Base-by-base conservation (phyloP, 2,329 filamentous ascomycete genomes). In the Penicillium thymicola region DNA sequence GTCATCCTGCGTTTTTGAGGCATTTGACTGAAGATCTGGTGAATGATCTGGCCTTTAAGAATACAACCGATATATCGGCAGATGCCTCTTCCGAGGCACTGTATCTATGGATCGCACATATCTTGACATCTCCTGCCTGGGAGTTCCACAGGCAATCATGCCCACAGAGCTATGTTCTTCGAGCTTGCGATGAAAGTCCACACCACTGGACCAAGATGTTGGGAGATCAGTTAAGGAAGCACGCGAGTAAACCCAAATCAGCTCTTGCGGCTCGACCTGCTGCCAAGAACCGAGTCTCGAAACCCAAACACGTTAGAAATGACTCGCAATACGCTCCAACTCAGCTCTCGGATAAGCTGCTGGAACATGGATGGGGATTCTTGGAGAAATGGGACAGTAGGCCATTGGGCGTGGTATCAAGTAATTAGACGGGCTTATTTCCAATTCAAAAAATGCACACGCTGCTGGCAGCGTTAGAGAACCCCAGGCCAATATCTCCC, bases 101-200 rank as follows among this genome's bases (percentile, higher is more conserved):
- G 32, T 79, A 73, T 58, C 67, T 75, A 34, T 85, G 82, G 82
- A 62, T 82, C 27, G 61, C 75, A 9, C 79, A 82, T 62, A 70
- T 84, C 10, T 61, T 81, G 27, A 67, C 67, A 5, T 74, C 74
- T 11, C 49, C 68, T 4, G 64, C 67, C 2, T 81, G 76, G 77
- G 62, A 63, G 11, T 60, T 60, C 30, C 59, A 68, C 34, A 64
- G 68, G 32, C 63, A 56, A 30, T 55, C 65, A 16, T 63, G 74
- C 14, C 70, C 73, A 4, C 59, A 66, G 37, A 66, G 62, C 10
- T 75, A 76, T 55, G 57, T 75, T 13, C 59, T 67, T 16, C 67
- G 68, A 21, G 63, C 65, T 18, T 78, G 75, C 54, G 54, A 69
- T 42, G 64, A 64, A 44, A 66, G 54, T 44, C 58, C 69, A n/a